Evolutionary conservation across 2,329 filamentous ascomycete species (phyloP).

Genomic region (Sporothrix sp.): DNA sequence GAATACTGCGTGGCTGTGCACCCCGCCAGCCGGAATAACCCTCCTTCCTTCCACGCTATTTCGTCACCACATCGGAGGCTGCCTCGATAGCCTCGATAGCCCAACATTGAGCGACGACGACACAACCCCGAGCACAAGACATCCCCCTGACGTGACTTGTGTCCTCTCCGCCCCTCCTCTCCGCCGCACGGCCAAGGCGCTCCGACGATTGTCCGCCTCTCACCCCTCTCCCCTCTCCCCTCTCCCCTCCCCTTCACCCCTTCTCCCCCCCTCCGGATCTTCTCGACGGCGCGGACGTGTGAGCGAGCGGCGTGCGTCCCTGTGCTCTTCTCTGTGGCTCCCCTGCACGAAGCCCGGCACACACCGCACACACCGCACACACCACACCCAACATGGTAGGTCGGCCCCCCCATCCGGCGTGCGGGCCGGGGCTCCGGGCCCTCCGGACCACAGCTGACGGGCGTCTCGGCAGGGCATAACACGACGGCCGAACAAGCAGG

Average conservation of each 20-base stretch:
- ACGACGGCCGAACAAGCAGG: constrained; percentile 38
- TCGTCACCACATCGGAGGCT: constrained; percentile 3
- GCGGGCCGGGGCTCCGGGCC: too few species aligned
- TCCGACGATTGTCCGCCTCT: background rate
- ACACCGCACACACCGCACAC: background rate
- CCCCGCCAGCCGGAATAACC: constrained; percentile 13
- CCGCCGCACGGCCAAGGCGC: background rate
- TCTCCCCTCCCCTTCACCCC: background rate
- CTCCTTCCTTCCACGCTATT: background rate
- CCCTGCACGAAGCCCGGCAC: background rate
- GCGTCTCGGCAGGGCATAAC: constrained; percentile 36
- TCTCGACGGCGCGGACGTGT: background rate
- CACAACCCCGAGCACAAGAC: too few species aligned
- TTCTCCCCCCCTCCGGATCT: background rate
- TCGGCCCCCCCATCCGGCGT: background rate
- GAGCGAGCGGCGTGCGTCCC: background rate
- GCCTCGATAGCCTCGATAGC: background rate
- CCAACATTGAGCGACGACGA: background rate
- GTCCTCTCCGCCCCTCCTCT: too few species aligned
- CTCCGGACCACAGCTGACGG: background rate
- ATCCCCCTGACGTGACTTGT: too few species aligned
- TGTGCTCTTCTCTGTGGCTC: background rate
- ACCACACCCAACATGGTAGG: constrained; percentile 8
- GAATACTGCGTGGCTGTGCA: background rate
- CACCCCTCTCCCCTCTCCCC: background rate